Evolutionary conservation across 1,284 basidiomycete species (phyloP).

Genomic region (Crepidotus sp.): DNA sequence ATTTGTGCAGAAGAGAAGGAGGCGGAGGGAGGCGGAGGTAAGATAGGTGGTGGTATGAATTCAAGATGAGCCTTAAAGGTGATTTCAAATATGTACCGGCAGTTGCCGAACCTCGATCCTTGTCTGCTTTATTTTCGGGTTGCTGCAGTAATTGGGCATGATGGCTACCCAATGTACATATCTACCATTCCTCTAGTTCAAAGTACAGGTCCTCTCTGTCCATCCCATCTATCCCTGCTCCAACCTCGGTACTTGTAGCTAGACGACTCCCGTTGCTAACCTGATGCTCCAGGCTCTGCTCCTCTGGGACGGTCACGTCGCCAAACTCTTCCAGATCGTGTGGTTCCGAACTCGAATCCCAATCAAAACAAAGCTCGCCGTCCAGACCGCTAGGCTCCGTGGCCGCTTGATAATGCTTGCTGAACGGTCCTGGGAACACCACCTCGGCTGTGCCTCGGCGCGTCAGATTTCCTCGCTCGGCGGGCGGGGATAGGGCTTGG

Average conservation of each 20-base stretch:
- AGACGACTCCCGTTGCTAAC: constrained; percentile 3
- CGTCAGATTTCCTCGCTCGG: neutral
- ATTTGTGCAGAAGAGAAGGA: constrained; percentile 31
- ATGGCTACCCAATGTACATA: neutral
- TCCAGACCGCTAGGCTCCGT: constrained; percentile 3
- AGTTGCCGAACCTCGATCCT: neutral
- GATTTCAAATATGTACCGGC: neutral
- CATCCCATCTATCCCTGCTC: constrained; percentile 3
- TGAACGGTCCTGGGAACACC: constrained; percentile 15
- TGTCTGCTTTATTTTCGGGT: neutral
- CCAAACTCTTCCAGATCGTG: constrained; percentile 11
- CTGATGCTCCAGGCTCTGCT: constrained; percentile 13
- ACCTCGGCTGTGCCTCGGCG: constrained; percentile 7
- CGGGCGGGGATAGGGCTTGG: constrained; percentile 12
- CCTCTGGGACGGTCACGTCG: constrained; percentile 1
- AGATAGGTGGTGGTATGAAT: neutral
- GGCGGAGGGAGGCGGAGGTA: neutral
- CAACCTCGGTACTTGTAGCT: neutral
- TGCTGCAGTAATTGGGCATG: constrained; percentile 1
- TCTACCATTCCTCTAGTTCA: constrained; percentile 11
- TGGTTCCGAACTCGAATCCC: constrained; percentile 8
- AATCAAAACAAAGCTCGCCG: constrained; percentile 15
- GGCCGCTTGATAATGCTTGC: constrained; percentile 7
- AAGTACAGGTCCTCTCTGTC: constrained; percentile 1
- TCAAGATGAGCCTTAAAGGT: neutral